Base-by-base conservation (phyloP, 305 asterid species). In the Solanum hybrid region DNA sequence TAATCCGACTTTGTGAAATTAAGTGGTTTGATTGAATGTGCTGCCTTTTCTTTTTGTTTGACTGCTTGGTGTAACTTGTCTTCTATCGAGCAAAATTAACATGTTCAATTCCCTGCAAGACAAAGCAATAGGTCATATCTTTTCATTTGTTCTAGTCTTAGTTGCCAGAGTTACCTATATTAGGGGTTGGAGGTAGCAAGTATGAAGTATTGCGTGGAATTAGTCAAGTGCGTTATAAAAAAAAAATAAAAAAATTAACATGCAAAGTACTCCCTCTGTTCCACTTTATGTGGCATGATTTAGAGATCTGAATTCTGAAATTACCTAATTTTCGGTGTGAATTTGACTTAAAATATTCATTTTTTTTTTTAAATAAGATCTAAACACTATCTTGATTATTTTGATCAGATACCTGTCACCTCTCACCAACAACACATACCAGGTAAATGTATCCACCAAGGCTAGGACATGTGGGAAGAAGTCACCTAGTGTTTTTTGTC, bases 101-200 rank as follows among this genome's bases (percentile, higher is more conserved):
- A 71, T 71, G 77, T 26, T 26, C 19, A 26, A 71, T 71, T 71
- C 17, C 17, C 17, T 2, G 17, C 9, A 26, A 11, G 34, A 26
- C 2, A 71, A 66, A 71, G 3, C 77, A n/a, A 10, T 66, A 66
- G 32, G 77, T 26, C 4, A 5, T 69, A 10, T 1, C 32, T 71
- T 71, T 71, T 32, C 8, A 11, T 71, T 27, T 71, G 17, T 71
- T 71, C 17, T 24, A 11, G 76, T 12, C 8, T 69, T 10, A 27
- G 7, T 10, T 0, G 4, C 2, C 17, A 11, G 32, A 10, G 76
- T 71, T 71, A 4, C 0, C 0, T 24, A 12, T 24, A 2, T 24
- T 69, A 11, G 5, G 24, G 76, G 8, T 24, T 15, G 17, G 7
- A 66, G 31, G 7, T 66, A 4, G 29, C 6, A 66, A n/a, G 3